These are phyloP conservation scores for Fusarium humuli DNA, from an alignment of 2,329 filamentous ascomycete species.

Conservation along the genomic window DNA sequence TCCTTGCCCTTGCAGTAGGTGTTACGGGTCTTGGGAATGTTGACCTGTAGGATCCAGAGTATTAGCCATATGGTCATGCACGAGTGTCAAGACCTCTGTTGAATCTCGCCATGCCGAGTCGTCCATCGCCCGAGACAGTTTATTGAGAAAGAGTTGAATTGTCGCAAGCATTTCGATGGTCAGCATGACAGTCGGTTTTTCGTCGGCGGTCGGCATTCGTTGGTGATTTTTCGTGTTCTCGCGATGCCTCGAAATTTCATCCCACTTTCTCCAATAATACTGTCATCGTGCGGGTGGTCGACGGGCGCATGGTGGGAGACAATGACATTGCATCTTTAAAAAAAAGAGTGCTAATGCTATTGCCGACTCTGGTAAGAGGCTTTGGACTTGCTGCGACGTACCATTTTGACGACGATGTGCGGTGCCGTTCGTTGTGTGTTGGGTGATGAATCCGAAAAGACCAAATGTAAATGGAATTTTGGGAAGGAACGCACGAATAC, in stretches of 20 bases:
- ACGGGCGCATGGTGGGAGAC: slow-evolving; percentile 38
- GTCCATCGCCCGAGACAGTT: slow-evolving; percentile 40
- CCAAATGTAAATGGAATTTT: slow-evolving; percentile 57
- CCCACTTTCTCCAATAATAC: slow-evolving; percentile 44
- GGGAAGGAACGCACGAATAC: slow-evolving; percentile 47
- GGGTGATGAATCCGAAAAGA: slow-evolving; percentile 55
- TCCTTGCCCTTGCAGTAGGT: slow-evolving; percentile 98
- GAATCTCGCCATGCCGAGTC: slow-evolving; percentile 17
- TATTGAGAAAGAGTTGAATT: slow-evolving; percentile 7
- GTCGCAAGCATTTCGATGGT: slow-evolving; percentile 7
- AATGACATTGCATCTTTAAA: slow-evolving; percentile 11
- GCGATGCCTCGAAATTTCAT: slow-evolving; percentile 42
- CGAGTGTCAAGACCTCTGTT: slow-evolving; percentile 23
- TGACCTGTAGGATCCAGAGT: slow-evolving; percentile 72
- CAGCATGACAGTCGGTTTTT: slow-evolving; percentile 1
- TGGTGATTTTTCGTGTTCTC: slow-evolving; percentile 35
- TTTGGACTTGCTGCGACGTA: slow-evolving; percentile 50
- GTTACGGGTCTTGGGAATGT: slow-evolving; percentile 97
- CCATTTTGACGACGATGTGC: slow-evolving; percentile 63
- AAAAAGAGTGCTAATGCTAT: slow-evolving; percentile 13
- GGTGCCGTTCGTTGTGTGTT: slow-evolving; percentile 57
- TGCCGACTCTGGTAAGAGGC: slow-evolving; percentile 19
- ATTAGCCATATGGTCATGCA: slow-evolving; percentile 47
- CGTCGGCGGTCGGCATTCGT: slow-evolving; percentile 36
- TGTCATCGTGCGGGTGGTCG: slow-evolving; percentile 50